These are phyloP conservation scores for Quercus aquifolioides DNA, from an alignment of 306 rosid genomes.

Conservation along the genomic window DNA sequence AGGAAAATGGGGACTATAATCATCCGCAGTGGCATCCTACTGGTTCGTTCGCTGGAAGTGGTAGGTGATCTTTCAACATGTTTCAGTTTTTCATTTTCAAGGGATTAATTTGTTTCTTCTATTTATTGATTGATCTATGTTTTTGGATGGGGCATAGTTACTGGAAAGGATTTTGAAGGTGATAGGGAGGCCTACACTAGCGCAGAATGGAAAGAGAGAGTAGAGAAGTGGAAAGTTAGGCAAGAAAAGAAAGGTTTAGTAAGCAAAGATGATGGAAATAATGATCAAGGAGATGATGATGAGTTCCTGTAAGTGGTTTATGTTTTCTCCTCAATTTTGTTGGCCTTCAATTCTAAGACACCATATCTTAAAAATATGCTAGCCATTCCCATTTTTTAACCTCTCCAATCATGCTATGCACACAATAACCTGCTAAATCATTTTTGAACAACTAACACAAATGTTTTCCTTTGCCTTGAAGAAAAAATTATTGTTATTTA, in stretches of 20 bases:
- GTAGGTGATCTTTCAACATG: constrained; percentile 25
- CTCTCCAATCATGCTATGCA: neutral
- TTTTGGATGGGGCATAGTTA: constrained; percentile 30
- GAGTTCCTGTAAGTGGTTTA: constrained; percentile 52
- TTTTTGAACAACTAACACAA: neutral
- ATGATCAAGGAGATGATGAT: constrained; percentile 65
- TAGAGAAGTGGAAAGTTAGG: constrained; percentile 97
- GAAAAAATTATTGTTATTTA: too few relatives aligned
- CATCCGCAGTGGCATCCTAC: constrained; percentile 44
- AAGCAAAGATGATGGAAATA: constrained; percentile 51
- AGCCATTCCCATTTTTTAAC: too few relatives aligned
- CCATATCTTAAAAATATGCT: too few relatives aligned
- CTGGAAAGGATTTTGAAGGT: constrained; percentile 64
- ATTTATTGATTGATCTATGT: constrained; percentile 1
- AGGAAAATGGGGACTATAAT: constrained; percentile 61
- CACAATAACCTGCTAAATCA: neutral
- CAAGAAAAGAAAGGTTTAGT: constrained; percentile 72
- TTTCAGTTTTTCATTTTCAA: neutral
- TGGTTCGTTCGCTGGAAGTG: constrained; percentile 60
- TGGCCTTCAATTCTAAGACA: neutral
- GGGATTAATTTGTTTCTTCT: neutral
- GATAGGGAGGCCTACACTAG: constrained; percentile 35
- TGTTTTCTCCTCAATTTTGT: neutral
- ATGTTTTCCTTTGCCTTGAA: too few relatives aligned
- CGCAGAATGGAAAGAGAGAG: constrained; percentile 68